Conservation (phyloP, 163 green algal genomes). For the Chloroidium sp. region DNA sequence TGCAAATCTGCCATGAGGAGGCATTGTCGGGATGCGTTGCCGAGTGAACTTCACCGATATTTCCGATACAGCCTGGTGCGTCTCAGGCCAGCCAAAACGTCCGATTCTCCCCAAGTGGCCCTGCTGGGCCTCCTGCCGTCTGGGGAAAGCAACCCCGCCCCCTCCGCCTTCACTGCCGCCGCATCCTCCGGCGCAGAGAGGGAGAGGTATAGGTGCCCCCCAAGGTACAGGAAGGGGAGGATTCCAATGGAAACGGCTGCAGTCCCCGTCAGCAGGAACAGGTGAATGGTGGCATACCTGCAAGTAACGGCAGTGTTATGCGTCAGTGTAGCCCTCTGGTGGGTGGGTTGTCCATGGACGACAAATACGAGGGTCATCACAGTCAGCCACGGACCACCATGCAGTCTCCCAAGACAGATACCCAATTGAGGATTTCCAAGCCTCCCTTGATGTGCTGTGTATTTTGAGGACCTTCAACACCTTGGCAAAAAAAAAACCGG, state of each 20-base stretch:
- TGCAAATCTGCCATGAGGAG: neutral
- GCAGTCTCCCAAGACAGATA: neutral
- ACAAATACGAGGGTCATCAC: too few species aligned
- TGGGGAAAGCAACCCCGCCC: neutral
- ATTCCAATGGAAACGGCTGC: constrained; percentile 8
- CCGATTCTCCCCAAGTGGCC: neutral
- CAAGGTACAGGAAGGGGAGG: constrained; percentile 23
- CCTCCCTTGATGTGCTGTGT: too few species aligned
- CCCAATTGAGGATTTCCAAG: too few species aligned
- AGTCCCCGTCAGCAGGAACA: constrained; percentile 21
- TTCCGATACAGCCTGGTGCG: neutral
- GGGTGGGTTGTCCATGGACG: too few species aligned
- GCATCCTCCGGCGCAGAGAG: neutral
- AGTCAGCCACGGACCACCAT: neutral
- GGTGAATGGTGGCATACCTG: constrained; percentile 19
- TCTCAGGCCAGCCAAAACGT: neutral
- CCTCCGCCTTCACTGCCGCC: neutral
- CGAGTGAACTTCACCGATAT: neutral
- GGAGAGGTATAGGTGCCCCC: constrained; percentile 5
- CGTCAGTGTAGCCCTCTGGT: too few species aligned
- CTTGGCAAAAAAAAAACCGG: too few species aligned
- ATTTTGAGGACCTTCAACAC: too few species aligned
- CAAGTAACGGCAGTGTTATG: too few species aligned
- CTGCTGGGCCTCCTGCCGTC: neutral
- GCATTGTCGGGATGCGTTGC: neutral